Conservation (phyloP, 768 basidiomycete genomes). For the Guyanaporus albipodus region DNA sequence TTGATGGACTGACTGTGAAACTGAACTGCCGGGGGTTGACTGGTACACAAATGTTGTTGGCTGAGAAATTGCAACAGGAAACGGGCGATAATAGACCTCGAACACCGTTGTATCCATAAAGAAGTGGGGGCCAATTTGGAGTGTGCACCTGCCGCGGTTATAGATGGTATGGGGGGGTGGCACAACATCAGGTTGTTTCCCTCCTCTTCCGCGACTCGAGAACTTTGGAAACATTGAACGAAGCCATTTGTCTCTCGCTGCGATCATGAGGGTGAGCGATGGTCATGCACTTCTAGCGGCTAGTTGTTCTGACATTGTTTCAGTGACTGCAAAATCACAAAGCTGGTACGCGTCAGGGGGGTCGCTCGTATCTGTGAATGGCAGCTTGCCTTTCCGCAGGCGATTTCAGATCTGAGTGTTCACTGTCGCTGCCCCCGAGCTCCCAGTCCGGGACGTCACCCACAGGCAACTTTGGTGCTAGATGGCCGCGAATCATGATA, state of each 20-base stretch:
- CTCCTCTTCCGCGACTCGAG: conserved; percentile 58
- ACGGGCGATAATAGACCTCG: conserved; percentile 64
- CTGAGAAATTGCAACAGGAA: conserved; percentile 21
- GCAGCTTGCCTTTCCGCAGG: conserved; percentile 53
- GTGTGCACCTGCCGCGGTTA: conserved; percentile 60
- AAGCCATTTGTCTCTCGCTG: conserved; percentile 73
- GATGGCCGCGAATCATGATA: conserved; percentile 29
- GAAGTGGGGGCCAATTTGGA: conserved; percentile 72
- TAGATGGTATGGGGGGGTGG: conserved; percentile 68
- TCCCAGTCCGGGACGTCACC: conserved; percentile 63
- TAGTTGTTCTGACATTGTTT: conserved; percentile 53
- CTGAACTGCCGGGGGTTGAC: conserved; percentile 18
- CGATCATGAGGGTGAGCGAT: conserved; percentile 13
- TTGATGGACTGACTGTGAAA: conserved; percentile 30
- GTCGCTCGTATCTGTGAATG: not conserved
- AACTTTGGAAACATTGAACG: conserved; percentile 64
- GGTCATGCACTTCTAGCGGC: conserved; percentile 9
- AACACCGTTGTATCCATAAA: conserved; percentile 67
- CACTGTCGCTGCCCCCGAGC: conserved; percentile 41
- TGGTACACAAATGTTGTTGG: conserved; percentile 27
- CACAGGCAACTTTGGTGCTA: conserved; percentile 45
- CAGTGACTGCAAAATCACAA: conserved; percentile 60
- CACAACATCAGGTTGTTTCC: conserved; percentile 47
- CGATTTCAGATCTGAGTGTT: conserved; percentile 38
- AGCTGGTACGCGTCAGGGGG: conserved; percentile 36